Evolutionary conservation across 139 green algal species (phyloP).

Genomic region (Eudorina sp.): DNA sequence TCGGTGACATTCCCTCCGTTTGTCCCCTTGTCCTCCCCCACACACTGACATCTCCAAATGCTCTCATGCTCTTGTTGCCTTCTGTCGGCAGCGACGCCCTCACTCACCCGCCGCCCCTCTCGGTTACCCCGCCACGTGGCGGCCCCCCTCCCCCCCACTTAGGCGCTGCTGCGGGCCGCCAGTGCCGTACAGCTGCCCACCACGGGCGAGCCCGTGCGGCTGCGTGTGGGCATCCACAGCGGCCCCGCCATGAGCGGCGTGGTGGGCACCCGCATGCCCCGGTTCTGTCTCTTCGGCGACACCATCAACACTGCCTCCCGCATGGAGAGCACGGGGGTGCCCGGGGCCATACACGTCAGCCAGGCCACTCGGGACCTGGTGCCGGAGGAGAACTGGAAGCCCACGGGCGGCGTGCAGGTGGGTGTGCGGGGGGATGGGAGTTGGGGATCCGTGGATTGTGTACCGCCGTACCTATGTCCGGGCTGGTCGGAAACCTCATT

Average conservation of each 20-base stretch:
- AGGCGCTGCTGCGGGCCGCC: slow-evolving; percentile 41
- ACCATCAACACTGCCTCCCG: slow-evolving; percentile 41
- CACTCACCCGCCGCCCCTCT: background rate
- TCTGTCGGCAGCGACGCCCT: too few species aligned
- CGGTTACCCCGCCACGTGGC: too few species aligned
- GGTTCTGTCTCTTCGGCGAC: slow-evolving; percentile 56
- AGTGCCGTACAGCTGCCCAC: slow-evolving; percentile 16
- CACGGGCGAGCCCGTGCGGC: slow-evolving; percentile 30
- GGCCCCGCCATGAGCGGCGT: slow-evolving; percentile 52
- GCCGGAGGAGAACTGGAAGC: slow-evolving; percentile 37
- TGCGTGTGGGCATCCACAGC: slow-evolving; percentile 56
- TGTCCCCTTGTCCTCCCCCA: background rate
- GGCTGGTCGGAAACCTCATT: too few species aligned
- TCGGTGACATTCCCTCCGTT: too few species aligned
- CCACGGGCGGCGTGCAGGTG: slow-evolving; percentile 52
- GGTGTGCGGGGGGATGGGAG: slow-evolving; percentile 7
- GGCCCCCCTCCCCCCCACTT: background rate
- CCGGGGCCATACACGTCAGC: slow-evolving; percentile 61
- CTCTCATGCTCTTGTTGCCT: too few species aligned
- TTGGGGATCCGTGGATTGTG: background rate
- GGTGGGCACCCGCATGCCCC: slow-evolving; percentile 52
- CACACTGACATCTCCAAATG: too few species aligned
- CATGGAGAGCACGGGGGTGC: slow-evolving; percentile 63
- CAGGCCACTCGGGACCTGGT: slow-evolving; percentile 23
- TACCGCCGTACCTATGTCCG: too few species aligned